Evolutionary conservation across 768 basidiomycete genomes (phyloP), one percentile per base, ranked within the genome.

Genomic region (Leccinum rimulosum): DNA sequence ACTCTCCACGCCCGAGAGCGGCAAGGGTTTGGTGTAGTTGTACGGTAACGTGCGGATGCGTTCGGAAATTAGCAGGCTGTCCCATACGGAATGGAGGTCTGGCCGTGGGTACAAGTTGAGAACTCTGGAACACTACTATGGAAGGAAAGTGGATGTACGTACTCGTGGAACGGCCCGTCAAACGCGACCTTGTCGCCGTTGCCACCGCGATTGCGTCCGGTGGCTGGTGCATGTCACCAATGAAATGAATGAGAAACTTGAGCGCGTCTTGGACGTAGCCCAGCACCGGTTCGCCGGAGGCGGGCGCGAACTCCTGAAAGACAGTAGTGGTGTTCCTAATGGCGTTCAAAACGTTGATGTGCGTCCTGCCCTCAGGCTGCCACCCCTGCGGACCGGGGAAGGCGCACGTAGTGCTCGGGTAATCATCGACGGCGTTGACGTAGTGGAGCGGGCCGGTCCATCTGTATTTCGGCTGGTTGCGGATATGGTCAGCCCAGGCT

Each of bases 171-270:
- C 88, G 78, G 1, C n/a, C 83, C 84, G 58, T 88, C 89, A 69
- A 91, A 97, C 12, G 76, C 67, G 28, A 95, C 91, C 65, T 85
- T 86, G 61, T 80, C 82, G 6, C 82, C 82, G 68, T 98, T 98
- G 1, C 95, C 96, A 5, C 96, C 96, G 31, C 91, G 81, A 64
- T 94, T 86, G 17, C 94, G 79, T 2, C 92, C 92, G 0, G 90
- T 90, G 38, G 96, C 82, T 89, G 87, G 66, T 98, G 96, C 80
- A 96, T 79, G 71, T 98, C 96, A 0, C 96, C 95, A 11, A 97
- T 56, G 66, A 94, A 98, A 73, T 99, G 96, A 31, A 95, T 82
- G 31, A 99, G 77, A 77, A 97, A 99, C 72, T 91, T 90, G 66
- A 98, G 78, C 3, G 95, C 91, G 65, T 93, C 90, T 67, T 88